Evolutionary conservation across 208 protist genomes (phyloP), one percentile per base, ranked within the genome.

Genomic region (Wallacemonas sp.): DNA sequence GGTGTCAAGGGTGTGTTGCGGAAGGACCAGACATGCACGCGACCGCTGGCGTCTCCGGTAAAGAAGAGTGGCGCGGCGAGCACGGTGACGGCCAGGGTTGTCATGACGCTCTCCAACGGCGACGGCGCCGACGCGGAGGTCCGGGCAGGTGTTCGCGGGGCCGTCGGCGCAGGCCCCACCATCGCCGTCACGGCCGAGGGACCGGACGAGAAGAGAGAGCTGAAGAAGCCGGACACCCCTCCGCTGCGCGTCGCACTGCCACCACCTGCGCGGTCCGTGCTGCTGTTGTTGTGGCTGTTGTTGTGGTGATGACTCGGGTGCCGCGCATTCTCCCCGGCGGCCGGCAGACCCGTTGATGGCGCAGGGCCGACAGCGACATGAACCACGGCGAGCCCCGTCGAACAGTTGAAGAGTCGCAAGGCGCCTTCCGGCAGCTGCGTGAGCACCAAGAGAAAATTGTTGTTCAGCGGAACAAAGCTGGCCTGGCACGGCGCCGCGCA

Each of bases 401-500:
- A 92, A 36, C 69, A 82, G 74, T 92, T 89, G 70, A 85, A 89
- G 14, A 92, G 63, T 16, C 72, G 65, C 26, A 88, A 49, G 23
- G 31, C 31, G 76, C 59, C n/a, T 61, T 68, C 42, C 76, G 54
- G 54, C 74, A 81, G 57, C 71, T 78, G 36, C 32, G 52, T 28
- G 8, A 59, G 52, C 31, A 89, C 82, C 20, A 92, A 67, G 20
- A 87, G 48, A 57, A 87, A 92, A 65, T 92, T 92, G 72, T 89
- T 88, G 70, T 92, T 92, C 42, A 76, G 66, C 7, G 86, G 82
- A 72, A 86, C 81, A 61, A 92, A 92, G 23, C 69, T 57, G 14
- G 82, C 77, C 25, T 76, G 61, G 20, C 62, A 48, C 26, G 82
- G 82, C 4, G 71, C 67, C 54, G 64, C 49, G 46, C 36, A 42